A percentile compares a stretch with the other conserved stretches of the same genome.
phyloP scores from a whole-genome alignment of 352 stramenopile genomes.

The Phytophthora hybrid region DNA sequence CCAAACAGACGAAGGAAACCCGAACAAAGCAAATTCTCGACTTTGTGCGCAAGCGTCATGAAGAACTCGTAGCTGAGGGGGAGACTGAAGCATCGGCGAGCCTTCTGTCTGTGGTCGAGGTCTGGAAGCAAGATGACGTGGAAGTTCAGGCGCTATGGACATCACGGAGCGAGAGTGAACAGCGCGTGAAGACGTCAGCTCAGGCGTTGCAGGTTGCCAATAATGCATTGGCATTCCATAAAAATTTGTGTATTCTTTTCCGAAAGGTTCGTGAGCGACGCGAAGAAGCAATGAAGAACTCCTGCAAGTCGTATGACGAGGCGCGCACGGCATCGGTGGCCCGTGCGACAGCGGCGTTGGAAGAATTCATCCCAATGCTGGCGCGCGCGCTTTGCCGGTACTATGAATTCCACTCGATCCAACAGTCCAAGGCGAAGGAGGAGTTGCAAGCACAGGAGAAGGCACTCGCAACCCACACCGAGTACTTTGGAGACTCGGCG shows the following conservation, averaged over 20 bases:
- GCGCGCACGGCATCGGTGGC: slow-evolving; percentile 32
- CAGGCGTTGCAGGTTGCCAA: slow-evolving; percentile 30
- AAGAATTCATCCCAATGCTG: slow-evolving; percentile 58
- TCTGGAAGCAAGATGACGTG: slow-evolving; percentile 46
- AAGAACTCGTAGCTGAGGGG: slow-evolving; percentile 38
- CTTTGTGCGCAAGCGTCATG: slow-evolving; percentile 39
- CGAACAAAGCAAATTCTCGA: slow-evolving; percentile 43
- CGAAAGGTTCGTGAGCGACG: slow-evolving; percentile 41
- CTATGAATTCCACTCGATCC: slow-evolving; percentile 71
- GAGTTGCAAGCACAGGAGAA: slow-evolving; percentile 59
- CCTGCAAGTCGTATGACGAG: slow-evolving; percentile 39
- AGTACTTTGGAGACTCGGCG: slow-evolving; percentile 72
- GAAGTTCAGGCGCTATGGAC: slow-evolving; percentile 45
- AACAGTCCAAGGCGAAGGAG: slow-evolving; percentile 55
- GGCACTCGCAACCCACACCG: slow-evolving; percentile 52
- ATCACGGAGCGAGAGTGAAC: slow-evolving; percentile 37
- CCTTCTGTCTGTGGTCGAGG: slow-evolving; percentile 42
- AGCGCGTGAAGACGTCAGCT: slow-evolving; percentile 25
- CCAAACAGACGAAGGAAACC: slow-evolving; percentile 41
- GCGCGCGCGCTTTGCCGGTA: slow-evolving; percentile 49
- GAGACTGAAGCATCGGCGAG: slow-evolving; percentile 47
- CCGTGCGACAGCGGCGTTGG: slow-evolving; percentile 44
- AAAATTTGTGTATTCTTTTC: slow-evolving; percentile 45
- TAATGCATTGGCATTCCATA: slow-evolving; percentile 42
- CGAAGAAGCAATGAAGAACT: slow-evolving; percentile 37